phyloP scores from a whole-genome alignment of 208 protist species.

The Trypanosoma caninum region DNA sequence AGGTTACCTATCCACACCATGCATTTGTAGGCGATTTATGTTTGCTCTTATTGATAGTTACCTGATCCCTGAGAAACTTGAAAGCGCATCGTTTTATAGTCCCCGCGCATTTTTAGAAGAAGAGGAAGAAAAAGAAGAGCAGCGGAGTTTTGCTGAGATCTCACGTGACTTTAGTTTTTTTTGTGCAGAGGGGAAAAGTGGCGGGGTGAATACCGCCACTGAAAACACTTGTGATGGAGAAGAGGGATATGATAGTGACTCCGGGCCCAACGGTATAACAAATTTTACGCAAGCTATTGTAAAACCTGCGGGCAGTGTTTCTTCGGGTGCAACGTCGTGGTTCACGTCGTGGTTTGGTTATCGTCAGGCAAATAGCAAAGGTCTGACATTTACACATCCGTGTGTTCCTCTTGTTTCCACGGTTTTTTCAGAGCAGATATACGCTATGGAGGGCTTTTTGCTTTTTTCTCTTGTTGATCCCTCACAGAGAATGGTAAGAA shows the following conservation, averaged over 20 bases:
- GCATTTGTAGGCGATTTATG: constrained; percentile 32
- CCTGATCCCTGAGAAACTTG: constrained; percentile 34
- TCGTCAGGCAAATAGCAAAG: constrained; percentile 10
- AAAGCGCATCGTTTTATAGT: constrained; percentile 17
- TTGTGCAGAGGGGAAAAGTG: too few species aligned
- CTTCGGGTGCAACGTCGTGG: constrained; percentile 10
- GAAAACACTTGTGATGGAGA: neutral
- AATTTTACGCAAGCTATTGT: neutral
- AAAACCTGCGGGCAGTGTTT: neutral
- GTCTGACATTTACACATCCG: constrained; percentile 16
- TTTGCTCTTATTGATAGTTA: constrained; percentile 59
- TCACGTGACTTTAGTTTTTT: too few species aligned
- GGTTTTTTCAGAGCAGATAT: constrained; percentile 3
- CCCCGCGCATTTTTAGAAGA: constrained; percentile 17
- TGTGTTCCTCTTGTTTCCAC: constrained; percentile 11
- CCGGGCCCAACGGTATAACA: neutral
- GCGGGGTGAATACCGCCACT: too few species aligned
- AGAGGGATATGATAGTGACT: constrained; percentile 3
- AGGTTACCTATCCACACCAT: constrained; percentile 11
- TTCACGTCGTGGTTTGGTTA: constrained; percentile 19
- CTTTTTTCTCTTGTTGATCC: constrained; percentile 1
- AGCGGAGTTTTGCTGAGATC: too few species aligned
- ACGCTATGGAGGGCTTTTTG: constrained; percentile 13
- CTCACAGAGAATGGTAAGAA: neutral
- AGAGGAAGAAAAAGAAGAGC: neutral